Evolutionary conservation across 2,329 filamentous ascomycete genomes (phyloP).

Genomic region (Dactylellina sp.): DNA sequence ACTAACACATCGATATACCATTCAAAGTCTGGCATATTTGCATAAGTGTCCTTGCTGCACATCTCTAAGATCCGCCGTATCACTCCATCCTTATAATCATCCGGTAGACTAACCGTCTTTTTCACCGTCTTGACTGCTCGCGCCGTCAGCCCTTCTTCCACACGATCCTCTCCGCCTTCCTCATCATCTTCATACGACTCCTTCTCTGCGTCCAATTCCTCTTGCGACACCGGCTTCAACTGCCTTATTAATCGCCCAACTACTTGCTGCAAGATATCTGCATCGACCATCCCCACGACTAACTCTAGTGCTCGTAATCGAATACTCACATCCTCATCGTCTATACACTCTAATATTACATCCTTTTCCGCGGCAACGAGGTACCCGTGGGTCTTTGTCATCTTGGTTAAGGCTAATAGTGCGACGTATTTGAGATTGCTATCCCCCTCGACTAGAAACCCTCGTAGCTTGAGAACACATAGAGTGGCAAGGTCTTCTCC

Average conservation of each 20-base stretch:
- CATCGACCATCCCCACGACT: constrained; percentile 91
- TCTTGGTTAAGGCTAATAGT: constrained; percentile 92
- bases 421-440: constrained; percentile 98
- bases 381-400: constrained; percentile 86
- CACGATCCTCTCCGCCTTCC: constrained; percentile 67
- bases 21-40: constrained; percentile 87
- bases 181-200: constrained; percentile 69
- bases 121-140: constrained; percentile 61
- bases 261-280: constrained; percentile 83
- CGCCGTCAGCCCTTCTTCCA: constrained; percentile 56
- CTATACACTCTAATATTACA: constrained; percentile 94
- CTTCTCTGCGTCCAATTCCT: constrained; percentile 60
- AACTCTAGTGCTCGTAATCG: constrained; percentile 91
- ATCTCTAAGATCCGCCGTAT: constrained; percentile 86
- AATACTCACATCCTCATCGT: constrained; percentile 95
- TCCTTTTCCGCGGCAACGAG: constrained; percentile 93
- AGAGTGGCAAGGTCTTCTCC: constrained; percentile 91
- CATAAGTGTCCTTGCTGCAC: constrained; percentile 89
- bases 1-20: constrained; percentile 95
- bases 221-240: constrained; percentile 74
- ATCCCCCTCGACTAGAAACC: constrained; percentile 92
- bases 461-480: constrained; percentile 90
- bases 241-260: constrained; percentile 90
- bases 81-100: constrained; percentile 86
- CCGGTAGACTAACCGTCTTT: constrained; percentile 75